Evolutionary conservation across 2,329 filamentous ascomycete species (phyloP).

Genomic region (Torrubiellomyces zombiae): DNA sequence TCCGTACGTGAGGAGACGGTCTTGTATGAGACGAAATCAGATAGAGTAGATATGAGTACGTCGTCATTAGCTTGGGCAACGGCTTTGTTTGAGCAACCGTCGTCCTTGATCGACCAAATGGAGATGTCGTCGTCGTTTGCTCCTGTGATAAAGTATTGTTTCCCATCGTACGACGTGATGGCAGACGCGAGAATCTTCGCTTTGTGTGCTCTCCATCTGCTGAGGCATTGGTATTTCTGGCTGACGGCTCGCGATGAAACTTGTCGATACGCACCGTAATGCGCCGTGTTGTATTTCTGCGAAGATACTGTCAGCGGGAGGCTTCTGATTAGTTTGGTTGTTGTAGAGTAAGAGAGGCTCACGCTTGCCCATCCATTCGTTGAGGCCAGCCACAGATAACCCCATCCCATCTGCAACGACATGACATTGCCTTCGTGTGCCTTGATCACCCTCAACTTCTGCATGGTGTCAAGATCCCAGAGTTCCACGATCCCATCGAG

Average conservation of each 20-base stretch:
- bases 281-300: constrained; percentile 50
- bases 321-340: too few relatives aligned
- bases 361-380: constrained; percentile 77
- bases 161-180: constrained; percentile 49
- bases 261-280: constrained; percentile 40
- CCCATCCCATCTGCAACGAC: constrained; percentile 71
- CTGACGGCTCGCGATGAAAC: constrained; percentile 39
- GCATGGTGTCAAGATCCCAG: constrained; percentile 91
- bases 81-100: constrained; percentile 15
- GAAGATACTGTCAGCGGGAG: not conserved
- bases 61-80: constrained; percentile 24
- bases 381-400: constrained; percentile 75
- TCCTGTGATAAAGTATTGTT: constrained; percentile 82
- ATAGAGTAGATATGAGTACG: constrained; percentile 52
- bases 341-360: too few relatives aligned
- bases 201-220: constrained; percentile 66
- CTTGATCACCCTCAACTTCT: constrained; percentile 75
- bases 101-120: constrained; percentile 60
- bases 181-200: constrained; percentile 80
- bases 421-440: constrained; percentile 70
- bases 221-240: constrained; percentile 66
- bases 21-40: constrained; percentile 79
- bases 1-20: constrained; percentile 78
- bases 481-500: constrained; percentile 79
- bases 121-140: constrained; percentile 83